phyloP scores from a whole-genome alignment of 2,329 filamentous ascomycete genomes.

The Meredithiella fracta region DNA sequence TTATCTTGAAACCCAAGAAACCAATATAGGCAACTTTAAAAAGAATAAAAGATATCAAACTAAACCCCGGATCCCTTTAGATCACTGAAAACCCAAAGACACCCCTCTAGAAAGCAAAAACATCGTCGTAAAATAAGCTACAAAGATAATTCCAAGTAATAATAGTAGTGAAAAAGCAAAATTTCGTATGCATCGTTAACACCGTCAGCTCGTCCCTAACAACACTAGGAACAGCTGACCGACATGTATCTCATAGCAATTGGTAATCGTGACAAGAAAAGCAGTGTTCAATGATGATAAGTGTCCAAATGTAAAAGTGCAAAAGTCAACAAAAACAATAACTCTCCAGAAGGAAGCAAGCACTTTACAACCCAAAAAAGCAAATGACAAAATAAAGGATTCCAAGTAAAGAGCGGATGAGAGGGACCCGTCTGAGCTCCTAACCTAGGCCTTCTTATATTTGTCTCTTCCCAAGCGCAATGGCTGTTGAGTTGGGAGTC shows the following conservation, averaged over 20 bases:
- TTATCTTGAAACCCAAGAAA: not conserved
- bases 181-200: not conserved
- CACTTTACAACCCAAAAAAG: not conserved
- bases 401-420: not conserved
- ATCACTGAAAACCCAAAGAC: not conserved
- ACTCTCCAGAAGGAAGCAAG: not conserved
- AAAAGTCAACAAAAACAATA: not conserved
- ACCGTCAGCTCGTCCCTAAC: not conserved
- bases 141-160: not conserved
- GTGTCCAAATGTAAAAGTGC: not conserved
- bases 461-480: not conserved
- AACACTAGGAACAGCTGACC: no score
- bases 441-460: not conserved
- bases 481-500: slow-evolving; percentile 21
- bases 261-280: not conserved
- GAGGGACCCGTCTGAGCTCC: not conserved
- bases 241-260: no score
- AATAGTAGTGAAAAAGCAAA: not conserved
- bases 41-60: not conserved
- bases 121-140: not conserved
- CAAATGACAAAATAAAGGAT: not conserved
- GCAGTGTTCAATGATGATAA: not conserved
- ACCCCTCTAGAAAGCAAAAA: not conserved
- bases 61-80: not conserved
- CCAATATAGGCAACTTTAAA: not conserved